Evolutionary conservation across 495 filamentous ascomycete genomes (phyloP), one percentile per base, ranked within the genome.

Genomic region (Lentithecium fluviatile): DNA sequence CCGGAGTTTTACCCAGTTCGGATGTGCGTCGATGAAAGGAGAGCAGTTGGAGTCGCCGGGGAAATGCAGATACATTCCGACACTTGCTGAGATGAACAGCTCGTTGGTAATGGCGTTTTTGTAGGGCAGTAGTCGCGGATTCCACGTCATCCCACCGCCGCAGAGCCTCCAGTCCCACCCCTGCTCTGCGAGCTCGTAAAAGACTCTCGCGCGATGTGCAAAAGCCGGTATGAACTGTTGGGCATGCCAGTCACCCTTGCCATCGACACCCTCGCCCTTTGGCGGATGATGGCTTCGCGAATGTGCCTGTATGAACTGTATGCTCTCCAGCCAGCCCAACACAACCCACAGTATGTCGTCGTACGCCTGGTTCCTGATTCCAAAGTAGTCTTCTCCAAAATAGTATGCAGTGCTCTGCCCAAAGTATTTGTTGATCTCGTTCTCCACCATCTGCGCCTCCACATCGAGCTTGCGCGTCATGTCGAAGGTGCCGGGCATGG

Each of bases 341-440:
- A 96, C 93, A 11, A 97, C 91, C 94, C 94, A 98, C 20, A 96
- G 81, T 80, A 97, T 97, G 70, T 98, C 94, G 71, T 98, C 94
- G 69, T 86, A 96, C 0, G 93, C 94, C 69, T 97, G 82, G 36
- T 80, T 83, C 19, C 90, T 81, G 26, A 97, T 76, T 19, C 81
- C 76, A 61, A 92, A 86, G 12, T 82, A 80, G 71, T 96, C 85
- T 69, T 97, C 90, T 24, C 88, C 93, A 69, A 93, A 96, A 70
- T 93, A 96, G 70, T 87, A 93, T 7, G 82, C 82, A 13, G 84
- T 75, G 0, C 84, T 74, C 17, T 97, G 88, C 6, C 83, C 78
- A 69, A 96, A 94, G 67, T 91, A 94, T n/a, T 78, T 80, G 70
- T 89, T 88, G 69, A 96, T 80, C 0, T 88, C 73, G 64, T 95